These are phyloP conservation scores for Blastobotrys niveus DNA, from an alignment of 1,139 yeast genomes.

Conservation along the genomic window DNA sequence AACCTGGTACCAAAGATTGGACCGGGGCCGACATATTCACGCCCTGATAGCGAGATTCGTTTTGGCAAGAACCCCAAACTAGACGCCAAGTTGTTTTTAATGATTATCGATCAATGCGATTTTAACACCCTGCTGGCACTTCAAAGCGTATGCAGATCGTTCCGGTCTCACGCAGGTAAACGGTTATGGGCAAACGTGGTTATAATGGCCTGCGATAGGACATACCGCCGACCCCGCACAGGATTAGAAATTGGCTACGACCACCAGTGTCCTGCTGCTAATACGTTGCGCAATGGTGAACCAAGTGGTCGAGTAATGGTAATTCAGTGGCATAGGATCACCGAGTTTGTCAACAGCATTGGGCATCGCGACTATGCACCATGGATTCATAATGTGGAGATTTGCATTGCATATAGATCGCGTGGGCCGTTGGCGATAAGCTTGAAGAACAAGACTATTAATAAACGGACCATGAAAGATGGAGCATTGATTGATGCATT, in stretches of 20 bases:
- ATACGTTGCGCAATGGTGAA: not conserved
- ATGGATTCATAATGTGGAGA: conserved; percentile 9
- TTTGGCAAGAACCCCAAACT: no score
- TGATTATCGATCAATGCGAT: conserved; percentile 8
- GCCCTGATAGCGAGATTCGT: no score
- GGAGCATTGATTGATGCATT: conserved; percentile 2
- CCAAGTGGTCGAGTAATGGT: not conserved
- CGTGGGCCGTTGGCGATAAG: conserved; percentile 4
- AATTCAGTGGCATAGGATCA: conserved; percentile 1
- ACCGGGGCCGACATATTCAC: no score
- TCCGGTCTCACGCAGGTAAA: conserved; percentile 4
- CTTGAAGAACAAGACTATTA: no score
- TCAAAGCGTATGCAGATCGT: conserved; percentile 4
- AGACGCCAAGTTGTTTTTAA: conserved; percentile 4
- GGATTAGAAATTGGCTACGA: conserved; percentile 12
- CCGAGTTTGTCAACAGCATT: not conserved
- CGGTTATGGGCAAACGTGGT: conserved; percentile 9
- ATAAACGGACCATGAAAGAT: not conserved
- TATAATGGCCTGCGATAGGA: conserved; percentile 7
- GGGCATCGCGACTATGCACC: not conserved
- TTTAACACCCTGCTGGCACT: conserved; percentile 1
- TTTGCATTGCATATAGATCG: conserved; percentile 10
- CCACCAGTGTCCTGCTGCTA: conserved; percentile 6
- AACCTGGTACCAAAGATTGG: no score
- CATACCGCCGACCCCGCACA: conserved; percentile 3